A percentile compares a stretch with the other conserved stretches of the same genome.
phyloP scores from a whole-genome alignment of 352 stramenopile species.

The Phytophthora kernoviae region DNA sequence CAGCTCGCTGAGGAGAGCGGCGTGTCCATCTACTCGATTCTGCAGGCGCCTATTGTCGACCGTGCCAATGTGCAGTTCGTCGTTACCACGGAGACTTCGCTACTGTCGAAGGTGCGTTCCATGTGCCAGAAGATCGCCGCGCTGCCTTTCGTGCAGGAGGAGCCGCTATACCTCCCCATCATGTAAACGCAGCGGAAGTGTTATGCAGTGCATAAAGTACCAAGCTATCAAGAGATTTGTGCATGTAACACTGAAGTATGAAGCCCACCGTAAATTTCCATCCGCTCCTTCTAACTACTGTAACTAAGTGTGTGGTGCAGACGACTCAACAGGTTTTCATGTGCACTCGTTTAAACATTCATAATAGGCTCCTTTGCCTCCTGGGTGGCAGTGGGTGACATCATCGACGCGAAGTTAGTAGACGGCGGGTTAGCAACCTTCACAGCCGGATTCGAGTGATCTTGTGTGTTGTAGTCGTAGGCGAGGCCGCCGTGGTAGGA shows the following conservation, averaged over 20 bases:
- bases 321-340: too few species aligned
- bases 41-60: conserved; percentile 95
- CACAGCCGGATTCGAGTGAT: background rate
- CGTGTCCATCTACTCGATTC: conserved; percentile 97
- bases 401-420: background rate
- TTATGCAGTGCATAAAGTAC: conserved; percentile 14
- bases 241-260: background rate
- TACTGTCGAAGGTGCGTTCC: conserved; percentile 86
- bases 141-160: conserved; percentile 84
- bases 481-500: conserved; percentile 73
- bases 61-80: conserved; percentile 95
- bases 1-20: conserved; percentile 94
- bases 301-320: too few species aligned
- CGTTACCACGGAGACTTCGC: conserved; percentile 94
- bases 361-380: conserved; percentile 1
- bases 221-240: conserved; percentile 20
- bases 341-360: background rate
- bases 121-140: conserved; percentile 91
- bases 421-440: background rate
- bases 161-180: conserved; percentile 84
- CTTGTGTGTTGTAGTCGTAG: conserved; percentile 48
- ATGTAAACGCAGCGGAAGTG: conserved; percentile 37
- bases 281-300: too few species aligned
- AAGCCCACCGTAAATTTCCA: too few species aligned
- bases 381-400: background rate